Evolutionary conservation across 2,329 filamentous ascomycete species (phyloP), one percentile per base, ranked within the genome.

Genomic region (Venturia effusa): DNA sequence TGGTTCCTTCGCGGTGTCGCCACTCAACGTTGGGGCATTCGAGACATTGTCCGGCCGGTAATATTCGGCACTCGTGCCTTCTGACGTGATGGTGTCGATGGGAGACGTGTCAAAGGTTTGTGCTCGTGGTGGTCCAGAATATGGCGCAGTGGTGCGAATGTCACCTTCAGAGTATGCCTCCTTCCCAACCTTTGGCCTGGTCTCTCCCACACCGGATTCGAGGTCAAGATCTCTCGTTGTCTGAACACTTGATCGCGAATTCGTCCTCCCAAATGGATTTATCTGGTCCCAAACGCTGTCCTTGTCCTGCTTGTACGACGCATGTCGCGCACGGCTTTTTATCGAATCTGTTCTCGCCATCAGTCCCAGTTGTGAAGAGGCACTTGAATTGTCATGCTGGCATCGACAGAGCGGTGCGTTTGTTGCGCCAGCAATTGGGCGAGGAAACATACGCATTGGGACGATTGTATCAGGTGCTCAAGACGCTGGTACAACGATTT

Each of bases 271-370:
- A 34, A 63, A 63, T 10, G 61, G 61, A n/a, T 63, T 63, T 4
- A 40, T 39, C 17, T 63, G 22, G 13, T 57, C 61, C 61, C 43
- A 57, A 24, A 40, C 24, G 6, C 37, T 24, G 22, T 63, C 22
- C 7, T 45, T 15, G 45, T 63, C 61, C 7, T 57, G 27, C 34
- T 57, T 54, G 24, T 48, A 63, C n/a, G 61, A 45, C 32, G 30
- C 61, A 32, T 63, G 45, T 17, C 48, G 30, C 41, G 61, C 61
- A 34, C 40, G 40, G 27, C 45, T 55, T 40, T 63, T 63, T 2
- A 63, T 63, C 34, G 45, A 55, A 57, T 63, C 61, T 63, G 43
- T 40, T 34, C 34, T 57, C 45, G 59, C 19, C n/a, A 19, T 63
- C 61, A 63, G 61, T 51, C 32, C 45, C 39, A 57, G 39, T 51